A percentile compares a stretch with the other conserved stretches of the same genome.
phyloP scores from a whole-genome alignment of 2,329 filamentous ascomycete species.

The Colletotrichum tofieldiae region DNA sequence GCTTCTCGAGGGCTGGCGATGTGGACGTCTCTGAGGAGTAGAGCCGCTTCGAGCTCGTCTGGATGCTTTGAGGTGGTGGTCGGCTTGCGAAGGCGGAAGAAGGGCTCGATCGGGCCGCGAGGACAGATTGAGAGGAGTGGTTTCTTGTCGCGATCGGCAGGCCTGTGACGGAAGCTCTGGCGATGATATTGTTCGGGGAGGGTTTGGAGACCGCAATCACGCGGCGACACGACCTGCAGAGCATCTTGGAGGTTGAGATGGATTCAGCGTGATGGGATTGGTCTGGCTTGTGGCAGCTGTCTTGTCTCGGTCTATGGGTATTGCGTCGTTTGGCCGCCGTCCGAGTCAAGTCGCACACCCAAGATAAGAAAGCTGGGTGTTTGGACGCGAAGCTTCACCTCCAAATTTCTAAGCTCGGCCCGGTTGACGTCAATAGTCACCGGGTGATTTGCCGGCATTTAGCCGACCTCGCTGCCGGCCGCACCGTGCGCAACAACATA shows the following conservation, averaged over 20 bases:
- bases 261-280: too few relatives aligned
- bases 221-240: slow-evolving; percentile 43
- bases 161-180: slow-evolving; percentile 48
- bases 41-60: slow-evolving; percentile 4
- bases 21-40: slow-evolving; percentile 32
- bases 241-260: slow-evolving; percentile 10
- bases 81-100: not conserved
- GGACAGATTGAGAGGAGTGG: slow-evolving; percentile 2
- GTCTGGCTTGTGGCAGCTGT: too few relatives aligned
- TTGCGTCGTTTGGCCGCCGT: not conserved
- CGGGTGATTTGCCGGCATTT: not conserved
- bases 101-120: not conserved
- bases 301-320: too few relatives aligned
- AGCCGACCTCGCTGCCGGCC: not conserved
- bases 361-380: not conserved
- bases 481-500: not conserved
- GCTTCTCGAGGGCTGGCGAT: slow-evolving; percentile 55
- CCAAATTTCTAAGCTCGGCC: slow-evolving; percentile 37
- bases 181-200: slow-evolving; percentile 1
- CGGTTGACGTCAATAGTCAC: slow-evolving; percentile 26
- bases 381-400: slow-evolving; percentile 15
- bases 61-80: not conserved
- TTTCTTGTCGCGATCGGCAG: slow-evolving; percentile 61
- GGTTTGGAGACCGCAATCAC: slow-evolving; percentile 37
- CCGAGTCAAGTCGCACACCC: not conserved